These are phyloP conservation scores for Fusarium circinatum DNA, from an alignment of 2,329 filamentous ascomycete genomes.

Conservation along the genomic window DNA sequence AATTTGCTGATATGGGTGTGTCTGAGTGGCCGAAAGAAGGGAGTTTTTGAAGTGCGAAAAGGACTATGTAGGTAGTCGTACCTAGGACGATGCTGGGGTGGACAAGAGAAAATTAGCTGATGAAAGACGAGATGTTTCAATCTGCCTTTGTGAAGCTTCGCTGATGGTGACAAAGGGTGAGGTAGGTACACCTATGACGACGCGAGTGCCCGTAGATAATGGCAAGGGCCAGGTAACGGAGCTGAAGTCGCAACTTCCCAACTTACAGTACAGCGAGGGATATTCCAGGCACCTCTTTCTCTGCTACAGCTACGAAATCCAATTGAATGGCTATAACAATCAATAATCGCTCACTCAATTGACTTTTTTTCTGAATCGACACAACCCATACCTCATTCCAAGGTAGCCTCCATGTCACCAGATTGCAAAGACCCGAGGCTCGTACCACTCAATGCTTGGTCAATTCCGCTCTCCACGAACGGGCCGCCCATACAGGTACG, in stretches of 20 bases:
- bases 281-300: conserved; percentile 23
- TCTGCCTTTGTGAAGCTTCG: conserved; percentile 19
- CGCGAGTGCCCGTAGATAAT: not conserved
- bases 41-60: not conserved
- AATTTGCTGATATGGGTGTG: conserved; percentile 16
- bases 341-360: conserved; percentile 35
- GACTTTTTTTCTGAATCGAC: not conserved
- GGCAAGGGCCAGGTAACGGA: not conserved
- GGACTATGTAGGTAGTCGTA: not conserved
- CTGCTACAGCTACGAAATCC: not conserved
- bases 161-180: not conserved
- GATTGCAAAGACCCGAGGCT: conserved; percentile 9
- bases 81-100: not conserved
- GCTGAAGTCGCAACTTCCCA: conserved; percentile 7
- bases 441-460: conserved; percentile 22
- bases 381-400: conserved; percentile 9
- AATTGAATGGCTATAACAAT: not conserved
- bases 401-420: conserved; percentile 33
- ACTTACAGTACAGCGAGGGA: conserved; percentile 11
- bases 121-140: not conserved
- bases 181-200: not conserved
- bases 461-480: conserved; percentile 30
- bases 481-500: conserved; percentile 32
- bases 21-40: conserved; percentile 14
- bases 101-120: not conserved